Evolutionary conservation across 2,329 filamentous ascomycete species (phyloP), one percentile per base, ranked within the genome.

Genomic region (Aquanectria penicillioides): DNA sequence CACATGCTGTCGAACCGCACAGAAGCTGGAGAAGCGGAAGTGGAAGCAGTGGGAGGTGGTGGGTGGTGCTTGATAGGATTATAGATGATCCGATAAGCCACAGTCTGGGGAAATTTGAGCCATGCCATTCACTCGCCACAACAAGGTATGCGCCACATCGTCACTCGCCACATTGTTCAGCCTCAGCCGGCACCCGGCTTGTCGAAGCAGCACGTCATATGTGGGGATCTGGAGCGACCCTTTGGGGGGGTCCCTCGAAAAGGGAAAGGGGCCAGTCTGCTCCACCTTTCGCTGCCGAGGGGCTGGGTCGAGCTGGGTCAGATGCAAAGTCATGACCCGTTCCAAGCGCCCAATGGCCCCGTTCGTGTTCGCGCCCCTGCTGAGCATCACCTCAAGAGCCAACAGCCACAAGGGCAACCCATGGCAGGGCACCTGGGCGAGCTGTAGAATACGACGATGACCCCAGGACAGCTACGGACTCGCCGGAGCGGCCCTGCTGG

Each of bases 331-430:
- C 23, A 41, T 44, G 47, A n/a, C 34, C 38, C 47, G 28, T 51
- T 46, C 46, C 31, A 41, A 40, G 43, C 41, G 18, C 17, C 34
- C 34, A 50, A 22, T 34, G 31, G 51, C 37, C 43, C n/a, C 56
- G 51, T 63, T 68, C 66, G 59, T 68, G 62, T 62, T 59, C 31
- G 46, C 48, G 37, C 51, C 46, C 54, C 37, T 43, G 36, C 25
- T 25, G 22, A 29, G 25, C 20, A 41, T 25, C n/a, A 48, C 43
- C 20, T 25, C 20, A 12, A 20, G 34, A 15, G 43, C 54, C 50
- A 54, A 51, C 54, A 23, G 41, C 55, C 55, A 36, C 50, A 43
- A 25, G 62, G 64, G 58, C 33, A 33, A 54, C 50, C 63, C 62
- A 54, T 62, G 62, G 36, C 54, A 25, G 22, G 15, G 17, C 15